Conservation (phyloP, 2,329 filamentous ascomycete genomes). For the Fusarium staphyleae region DNA sequence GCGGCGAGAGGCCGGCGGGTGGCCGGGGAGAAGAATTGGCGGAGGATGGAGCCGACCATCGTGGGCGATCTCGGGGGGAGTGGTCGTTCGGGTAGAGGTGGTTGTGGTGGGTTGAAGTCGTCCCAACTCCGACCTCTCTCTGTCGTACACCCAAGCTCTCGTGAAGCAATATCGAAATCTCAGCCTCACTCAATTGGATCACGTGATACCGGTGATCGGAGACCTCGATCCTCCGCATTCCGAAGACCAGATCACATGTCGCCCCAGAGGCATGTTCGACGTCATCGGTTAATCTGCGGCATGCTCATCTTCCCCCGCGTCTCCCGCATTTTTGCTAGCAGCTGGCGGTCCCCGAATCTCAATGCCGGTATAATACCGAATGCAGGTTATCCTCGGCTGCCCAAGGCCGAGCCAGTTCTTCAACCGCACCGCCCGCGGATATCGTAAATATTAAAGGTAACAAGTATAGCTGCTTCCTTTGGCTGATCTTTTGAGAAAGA, state of each 20-base stretch:
- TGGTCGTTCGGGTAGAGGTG: conserved; percentile 30
- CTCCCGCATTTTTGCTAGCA: conserved; percentile 16
- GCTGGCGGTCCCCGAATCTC: conserved; percentile 10
- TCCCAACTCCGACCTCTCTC: conserved; percentile 25
- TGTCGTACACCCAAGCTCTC: conserved; percentile 21
- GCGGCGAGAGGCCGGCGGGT: conserved; percentile 40
- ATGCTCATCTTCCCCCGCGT: conserved; percentile 5
- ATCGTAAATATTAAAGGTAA: neutral
- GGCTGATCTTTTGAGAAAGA: conserved; percentile 1
- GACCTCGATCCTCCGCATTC: conserved; percentile 9
- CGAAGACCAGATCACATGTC: conserved; percentile 34
- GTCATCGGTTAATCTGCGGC: conserved; percentile 42
- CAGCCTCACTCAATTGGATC: conserved; percentile 27
- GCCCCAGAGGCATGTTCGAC: conserved; percentile 24
- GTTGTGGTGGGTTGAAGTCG: conserved; percentile 12
- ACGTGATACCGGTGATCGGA: conserved; percentile 13
- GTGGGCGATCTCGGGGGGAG: conserved; percentile 36
- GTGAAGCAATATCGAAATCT: conserved; percentile 37
- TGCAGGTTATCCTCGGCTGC: conserved; percentile 41
- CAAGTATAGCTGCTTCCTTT: conserved; percentile 9
- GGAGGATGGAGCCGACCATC: conserved; percentile 48
- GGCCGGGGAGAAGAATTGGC: conserved; percentile 47
- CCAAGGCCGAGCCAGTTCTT: conserved; percentile 26
- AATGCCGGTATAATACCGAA: conserved; percentile 33
- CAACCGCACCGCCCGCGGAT: conserved; percentile 24